Percentiles rank a stretch among this genome's conserved stretches.
Evolutionary conservation across 2,329 filamentous ascomycete genomes (phyloP).

Genomic region (Fusarium napiforme): DNA sequence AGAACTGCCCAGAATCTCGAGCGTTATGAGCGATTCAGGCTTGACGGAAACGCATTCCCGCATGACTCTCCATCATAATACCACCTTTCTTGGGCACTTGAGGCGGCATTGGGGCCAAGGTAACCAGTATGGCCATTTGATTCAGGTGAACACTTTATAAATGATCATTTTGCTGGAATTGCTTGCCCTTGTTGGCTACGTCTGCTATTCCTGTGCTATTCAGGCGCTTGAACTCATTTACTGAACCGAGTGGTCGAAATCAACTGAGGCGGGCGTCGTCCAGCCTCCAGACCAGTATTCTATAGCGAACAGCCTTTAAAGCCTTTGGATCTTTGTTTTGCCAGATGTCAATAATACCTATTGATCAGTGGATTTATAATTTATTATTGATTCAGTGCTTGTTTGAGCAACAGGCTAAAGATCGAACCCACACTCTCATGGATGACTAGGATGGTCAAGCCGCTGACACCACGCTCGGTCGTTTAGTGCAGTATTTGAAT

Average conservation of each 20-base stretch:
- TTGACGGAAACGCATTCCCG: constrained; percentile 23
- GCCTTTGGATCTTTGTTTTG: constrained; percentile 33
- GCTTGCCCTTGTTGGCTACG: neutral
- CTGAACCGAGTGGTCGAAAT: neutral
- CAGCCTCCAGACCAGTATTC: neutral
- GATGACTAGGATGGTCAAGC: constrained; percentile 29
- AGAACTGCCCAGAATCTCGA: constrained; percentile 18
- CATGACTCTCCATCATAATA: neutral
- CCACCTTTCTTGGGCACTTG: neutral
- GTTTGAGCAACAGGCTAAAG: constrained; percentile 29
- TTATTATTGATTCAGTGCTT: neutral
- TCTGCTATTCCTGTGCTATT: neutral
- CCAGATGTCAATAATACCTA: neutral
- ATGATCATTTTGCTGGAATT: neutral
- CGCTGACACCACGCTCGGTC: constrained; percentile 43
- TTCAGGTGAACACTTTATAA: neutral
- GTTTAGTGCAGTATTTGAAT: constrained; percentile 41
- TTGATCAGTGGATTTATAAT: constrained; percentile 13
- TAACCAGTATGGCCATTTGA: neutral
- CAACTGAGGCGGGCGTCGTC: neutral
- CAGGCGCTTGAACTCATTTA: neutral
- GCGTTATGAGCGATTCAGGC: neutral
- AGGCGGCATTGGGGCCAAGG: neutral
- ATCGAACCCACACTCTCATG: constrained; percentile 27
- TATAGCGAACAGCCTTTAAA: neutral